Evolutionary conservation across 306 rosid genomes (phyloP).

Genomic region (Citrullus amarus): DNA sequence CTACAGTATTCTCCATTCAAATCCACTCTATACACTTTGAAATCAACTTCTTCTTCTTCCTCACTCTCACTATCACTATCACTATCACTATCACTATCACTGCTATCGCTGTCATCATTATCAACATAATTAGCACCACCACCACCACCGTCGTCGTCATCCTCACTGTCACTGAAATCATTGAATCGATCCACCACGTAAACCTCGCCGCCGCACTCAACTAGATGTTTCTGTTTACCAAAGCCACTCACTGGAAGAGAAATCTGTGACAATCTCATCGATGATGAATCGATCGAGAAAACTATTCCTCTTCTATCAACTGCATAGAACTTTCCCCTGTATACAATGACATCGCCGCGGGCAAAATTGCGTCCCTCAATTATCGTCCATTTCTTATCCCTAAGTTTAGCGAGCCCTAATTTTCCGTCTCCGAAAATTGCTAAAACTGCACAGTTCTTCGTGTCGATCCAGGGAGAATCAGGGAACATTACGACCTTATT

Average conservation of each 20-base stretch:
- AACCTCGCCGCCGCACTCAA: conserved; percentile 48
- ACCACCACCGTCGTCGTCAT: no score
- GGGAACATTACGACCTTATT: conserved; percentile 40
- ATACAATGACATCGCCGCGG: conserved; percentile 43
- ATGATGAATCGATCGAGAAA: conserved; percentile 34
- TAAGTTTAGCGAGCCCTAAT: conserved; percentile 27
- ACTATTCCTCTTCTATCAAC: conserved; percentile 48
- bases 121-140: no score
- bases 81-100: no score
- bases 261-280: conserved; percentile 21
- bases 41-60: conserved; percentile 5
- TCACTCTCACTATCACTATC: not conserved
- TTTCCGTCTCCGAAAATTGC: conserved; percentile 28
- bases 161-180: not conserved
- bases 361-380: conserved; percentile 22
- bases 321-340: conserved; percentile 42
- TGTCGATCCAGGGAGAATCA: conserved; percentile 21
- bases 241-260: conserved; percentile 38
- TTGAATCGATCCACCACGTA: conserved; percentile 48
- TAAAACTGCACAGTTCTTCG: conserved; percentile 14
- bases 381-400: conserved; percentile 21
- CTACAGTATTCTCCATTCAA: conserved; percentile 13
- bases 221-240: conserved; percentile 52
- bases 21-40: conserved; percentile 34
- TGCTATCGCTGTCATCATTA: no score